These are phyloP conservation scores for Pseudonitzschia delicatissima DNA, from an alignment of 108 stramenopile species.

Conservation along the genomic window DNA sequence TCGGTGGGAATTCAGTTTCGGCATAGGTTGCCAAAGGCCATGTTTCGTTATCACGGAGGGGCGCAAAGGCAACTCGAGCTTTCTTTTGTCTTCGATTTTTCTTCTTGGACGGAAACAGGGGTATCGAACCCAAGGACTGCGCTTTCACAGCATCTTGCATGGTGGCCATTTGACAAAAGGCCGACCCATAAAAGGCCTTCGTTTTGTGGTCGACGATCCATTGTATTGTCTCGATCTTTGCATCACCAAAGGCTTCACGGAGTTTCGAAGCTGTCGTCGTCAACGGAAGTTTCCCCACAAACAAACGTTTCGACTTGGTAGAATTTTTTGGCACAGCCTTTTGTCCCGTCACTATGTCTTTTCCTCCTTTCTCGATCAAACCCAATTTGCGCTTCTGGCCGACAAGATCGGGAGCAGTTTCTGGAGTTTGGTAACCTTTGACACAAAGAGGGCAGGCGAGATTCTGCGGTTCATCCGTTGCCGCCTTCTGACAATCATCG, in stretches of 20 bases:
- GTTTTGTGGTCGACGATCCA: conserved; percentile 58
- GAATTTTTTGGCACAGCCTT: not conserved
- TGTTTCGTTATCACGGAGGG: conserved; percentile 14
- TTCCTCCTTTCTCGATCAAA: conserved; percentile 12
- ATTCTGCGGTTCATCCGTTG: conserved; percentile 24
- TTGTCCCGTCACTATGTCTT: conserved; percentile 2
- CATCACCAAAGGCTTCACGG: conserved; percentile 26
- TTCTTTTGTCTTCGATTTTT: conserved; percentile 37
- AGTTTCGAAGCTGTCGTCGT: conserved; percentile 47
- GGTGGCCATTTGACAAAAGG: conserved; percentile 45
- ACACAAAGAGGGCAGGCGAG: conserved; percentile 50
- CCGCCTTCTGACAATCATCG: conserved; percentile 25
- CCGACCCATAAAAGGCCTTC: conserved; percentile 60
- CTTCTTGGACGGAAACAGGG: conserved; percentile 1
- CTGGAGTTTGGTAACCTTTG: conserved; percentile 50
- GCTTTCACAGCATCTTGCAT: conserved; percentile 26
- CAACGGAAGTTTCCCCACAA: conserved; percentile 43
- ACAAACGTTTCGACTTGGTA: conserved; percentile 30
- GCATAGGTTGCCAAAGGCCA: conserved; percentile 29
- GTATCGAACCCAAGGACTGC: conserved; percentile 10
- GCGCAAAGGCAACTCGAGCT: conserved; percentile 18
- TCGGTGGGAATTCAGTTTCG: conserved; percentile 34
- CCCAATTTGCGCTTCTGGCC: conserved; percentile 53
- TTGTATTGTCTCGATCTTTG: conserved; percentile 30
- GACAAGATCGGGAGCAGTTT: conserved; percentile 47